Percentiles rank a stretch among this genome's conserved stretches.
These are phyloP conservation scores for Didymella pinodella DNA, from an alignment of 2,329 filamentous ascomycete genomes.

Conservation along the genomic window DNA sequence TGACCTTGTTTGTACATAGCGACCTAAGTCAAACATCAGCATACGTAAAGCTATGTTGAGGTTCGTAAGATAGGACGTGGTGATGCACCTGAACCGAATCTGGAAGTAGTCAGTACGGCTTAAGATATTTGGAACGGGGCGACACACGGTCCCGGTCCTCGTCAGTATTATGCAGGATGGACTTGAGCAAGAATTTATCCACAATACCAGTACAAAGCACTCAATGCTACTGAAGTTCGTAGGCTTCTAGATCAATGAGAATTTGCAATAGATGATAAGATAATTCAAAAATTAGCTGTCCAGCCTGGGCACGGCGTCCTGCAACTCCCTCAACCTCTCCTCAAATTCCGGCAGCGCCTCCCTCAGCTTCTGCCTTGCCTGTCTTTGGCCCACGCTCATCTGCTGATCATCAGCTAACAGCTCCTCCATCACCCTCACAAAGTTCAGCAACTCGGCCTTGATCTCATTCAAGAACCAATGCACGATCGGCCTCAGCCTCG, in stretches of 20 bases:
- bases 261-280: no score
- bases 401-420: conserved; percentile 14
- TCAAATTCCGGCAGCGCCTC: conserved; percentile 9
- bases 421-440: conserved; percentile 18
- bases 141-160: neutral
- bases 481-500: conserved; percentile 5
- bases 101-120: neutral
- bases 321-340: conserved; percentile 8
- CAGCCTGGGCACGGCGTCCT: conserved; percentile 3
- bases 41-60: neutral
- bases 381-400: conserved; percentile 12
- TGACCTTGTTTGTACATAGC: no score
- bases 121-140: neutral
- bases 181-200: neutral
- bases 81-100: neutral
- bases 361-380: conserved; percentile 12
- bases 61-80: neutral
- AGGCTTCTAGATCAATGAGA: no score
- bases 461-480: conserved; percentile 19
- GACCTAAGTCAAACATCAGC: neutral
- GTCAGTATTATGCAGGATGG: neutral
- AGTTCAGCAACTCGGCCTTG: conserved; percentile 16
- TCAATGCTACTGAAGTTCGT: no score
- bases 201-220: no score
- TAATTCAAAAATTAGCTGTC: neutral